Evolutionary conservation across 2,329 filamentous ascomycete species (phyloP).

Genomic region (Curvularia eragrostidis): DNA sequence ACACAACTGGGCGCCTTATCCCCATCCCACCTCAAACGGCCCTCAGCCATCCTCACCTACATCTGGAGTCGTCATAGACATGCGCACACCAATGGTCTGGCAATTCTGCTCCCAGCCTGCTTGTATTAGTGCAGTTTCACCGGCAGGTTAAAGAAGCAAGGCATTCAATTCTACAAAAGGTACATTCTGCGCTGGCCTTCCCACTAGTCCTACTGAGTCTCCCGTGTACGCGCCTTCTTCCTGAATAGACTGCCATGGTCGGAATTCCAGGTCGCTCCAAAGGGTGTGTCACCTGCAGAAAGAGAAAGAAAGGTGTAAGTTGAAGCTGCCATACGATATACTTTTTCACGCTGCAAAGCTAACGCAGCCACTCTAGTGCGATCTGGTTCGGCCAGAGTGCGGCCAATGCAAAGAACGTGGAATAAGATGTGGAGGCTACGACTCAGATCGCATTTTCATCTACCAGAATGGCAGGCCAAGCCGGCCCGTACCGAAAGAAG

Average conservation of each 20-base stretch:
- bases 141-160: conserved; percentile 2
- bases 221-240: not conserved
- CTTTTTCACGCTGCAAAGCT: not conserved
- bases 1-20: not conserved
- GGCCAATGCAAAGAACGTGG: conserved; percentile 66
- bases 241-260: conserved; percentile 21
- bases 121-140: not conserved
- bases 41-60: not conserved
- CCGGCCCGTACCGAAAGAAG: conserved; percentile 1
- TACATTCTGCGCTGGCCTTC: conserved; percentile 26
- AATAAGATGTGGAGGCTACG: conserved; percentile 68
- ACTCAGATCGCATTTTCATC: conserved; percentile 69
- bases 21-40: not conserved
- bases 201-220: not conserved
- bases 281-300: conserved; percentile 41
- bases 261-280: conserved; percentile 44
- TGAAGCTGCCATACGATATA: not conserved
- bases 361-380: conserved; percentile 56
- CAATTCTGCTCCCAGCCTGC: not conserved
- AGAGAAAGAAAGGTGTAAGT: conserved; percentile 64
- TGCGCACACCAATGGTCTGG: conserved; percentile 11
- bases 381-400: conserved; percentile 66
- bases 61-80: conserved; percentile 11
- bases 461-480: conserved; percentile 19
- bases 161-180: conserved; percentile 21